A percentile compares a stretch with the other conserved stretches of the same genome.
Evolutionary conservation across 1,284 basidiomycete species (phyloP).

Genomic region (Ceratobasidium theobromae): DNA sequence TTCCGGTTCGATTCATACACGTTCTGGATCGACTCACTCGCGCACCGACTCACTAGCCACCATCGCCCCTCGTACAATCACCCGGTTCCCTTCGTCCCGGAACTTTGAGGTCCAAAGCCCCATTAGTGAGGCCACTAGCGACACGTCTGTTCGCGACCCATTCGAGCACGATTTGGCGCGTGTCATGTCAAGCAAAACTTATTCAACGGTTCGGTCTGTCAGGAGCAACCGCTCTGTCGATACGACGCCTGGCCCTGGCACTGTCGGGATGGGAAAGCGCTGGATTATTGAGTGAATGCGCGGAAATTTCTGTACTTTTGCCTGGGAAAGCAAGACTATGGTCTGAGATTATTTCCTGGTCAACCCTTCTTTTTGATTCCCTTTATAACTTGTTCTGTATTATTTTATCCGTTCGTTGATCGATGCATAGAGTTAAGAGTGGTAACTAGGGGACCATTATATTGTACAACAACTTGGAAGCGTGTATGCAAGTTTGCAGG

Average conservation of each 20-base stretch:
- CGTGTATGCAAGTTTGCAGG: slow-evolving; percentile 29
- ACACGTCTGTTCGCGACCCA: slow-evolving; percentile 19
- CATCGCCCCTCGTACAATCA: slow-evolving; percentile 40
- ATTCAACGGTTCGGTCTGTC: slow-evolving; percentile 6
- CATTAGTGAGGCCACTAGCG: no score
- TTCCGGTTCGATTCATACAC: background rate
- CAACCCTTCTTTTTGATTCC: background rate
- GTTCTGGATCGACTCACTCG: background rate
- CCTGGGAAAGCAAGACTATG: no score
- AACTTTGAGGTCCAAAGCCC: slow-evolving; percentile 18
- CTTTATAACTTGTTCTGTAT: background rate
- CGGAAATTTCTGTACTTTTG: background rate
- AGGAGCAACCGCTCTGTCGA: slow-evolving; percentile 30
- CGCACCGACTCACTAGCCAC: slow-evolving; percentile 39
- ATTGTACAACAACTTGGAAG: slow-evolving; percentile 24
- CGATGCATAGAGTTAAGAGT: background rate
- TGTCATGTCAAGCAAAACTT: background rate
- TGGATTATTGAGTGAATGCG: slow-evolving; percentile 39
- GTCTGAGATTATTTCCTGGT: no score
- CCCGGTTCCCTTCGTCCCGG: background rate
- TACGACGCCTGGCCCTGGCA: background rate
- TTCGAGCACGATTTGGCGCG: slow-evolving; percentile 28
- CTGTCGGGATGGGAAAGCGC: slow-evolving; percentile 32
- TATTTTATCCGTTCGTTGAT: slow-evolving; percentile 12
- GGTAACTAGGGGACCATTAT: slow-evolving; percentile 5